phyloP scores from a whole-genome alignment of 495 filamentous ascomycete genomes.

The Cenococcum geophilum region DNA sequence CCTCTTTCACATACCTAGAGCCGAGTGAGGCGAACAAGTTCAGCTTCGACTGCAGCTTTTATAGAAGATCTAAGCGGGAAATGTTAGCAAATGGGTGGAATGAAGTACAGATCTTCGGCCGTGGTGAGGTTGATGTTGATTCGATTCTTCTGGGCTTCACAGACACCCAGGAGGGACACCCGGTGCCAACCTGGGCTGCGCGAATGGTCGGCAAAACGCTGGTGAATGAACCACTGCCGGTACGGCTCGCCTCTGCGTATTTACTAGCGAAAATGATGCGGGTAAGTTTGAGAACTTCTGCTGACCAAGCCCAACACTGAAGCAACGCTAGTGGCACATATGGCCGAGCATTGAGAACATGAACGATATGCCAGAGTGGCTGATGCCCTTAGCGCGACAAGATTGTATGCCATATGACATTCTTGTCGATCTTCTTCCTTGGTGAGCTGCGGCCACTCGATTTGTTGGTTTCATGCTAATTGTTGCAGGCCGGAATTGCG shows the following conservation, averaged over 20 bases:
- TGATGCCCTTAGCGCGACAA: slow-evolving; percentile 22
- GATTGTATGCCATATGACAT: slow-evolving; percentile 23
- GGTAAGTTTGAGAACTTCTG: slow-evolving; percentile 4
- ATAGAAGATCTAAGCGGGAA: slow-evolving; percentile 23
- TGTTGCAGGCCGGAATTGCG: slow-evolving; percentile 20
- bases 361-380: slow-evolving; percentile 28
- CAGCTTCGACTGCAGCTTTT: slow-evolving; percentile 27
- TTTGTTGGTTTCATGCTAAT: not conserved
- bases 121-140: slow-evolving; percentile 23
- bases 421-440: slow-evolving; percentile 24
- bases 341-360: slow-evolving; percentile 28
- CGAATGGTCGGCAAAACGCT: slow-evolving; percentile 19
- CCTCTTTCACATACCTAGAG: slow-evolving; percentile 1
- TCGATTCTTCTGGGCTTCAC: slow-evolving; percentile 20
- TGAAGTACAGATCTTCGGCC: slow-evolving; percentile 23
- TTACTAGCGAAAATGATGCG: slow-evolving; percentile 28
- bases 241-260: slow-evolving; percentile 23
- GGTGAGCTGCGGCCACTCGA: slow-evolving; percentile 8
- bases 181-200: slow-evolving; percentile 23
- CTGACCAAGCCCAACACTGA: not conserved
- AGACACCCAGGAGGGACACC: slow-evolving; percentile 21
- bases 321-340: slow-evolving; percentile 20
- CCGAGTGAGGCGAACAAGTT: slow-evolving; percentile 12
- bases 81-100: slow-evolving; percentile 25
- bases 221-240: slow-evolving; percentile 6